Percentiles rank a stretch among this genome's conserved stretches.
phyloP scores from a whole-genome alignment of 768 basidiomycete species.

The Termitomyces sp. region DNA sequence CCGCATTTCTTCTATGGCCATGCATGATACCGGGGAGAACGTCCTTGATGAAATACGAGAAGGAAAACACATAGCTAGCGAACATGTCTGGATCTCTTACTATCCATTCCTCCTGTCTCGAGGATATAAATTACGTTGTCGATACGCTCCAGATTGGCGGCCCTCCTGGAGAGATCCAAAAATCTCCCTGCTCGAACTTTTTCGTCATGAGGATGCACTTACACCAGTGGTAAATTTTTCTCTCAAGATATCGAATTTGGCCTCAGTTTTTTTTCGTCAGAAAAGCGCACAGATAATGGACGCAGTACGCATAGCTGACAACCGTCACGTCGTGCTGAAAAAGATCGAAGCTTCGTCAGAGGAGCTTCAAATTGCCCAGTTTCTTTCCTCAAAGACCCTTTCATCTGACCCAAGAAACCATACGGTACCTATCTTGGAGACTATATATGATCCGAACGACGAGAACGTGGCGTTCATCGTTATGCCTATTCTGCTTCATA shows the following conservation, averaged over 20 bases:
- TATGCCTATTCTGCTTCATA: too few relatives aligned
- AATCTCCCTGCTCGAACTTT: neutral
- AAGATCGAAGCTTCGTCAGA: neutral
- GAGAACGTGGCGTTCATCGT: too few relatives aligned
- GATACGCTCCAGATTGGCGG: constrained; percentile 1
- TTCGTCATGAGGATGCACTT: neutral
- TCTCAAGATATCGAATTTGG: neutral
- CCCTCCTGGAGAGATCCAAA: neutral
- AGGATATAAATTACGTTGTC: neutral
- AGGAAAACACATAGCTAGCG: neutral
- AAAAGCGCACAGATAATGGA: neutral
- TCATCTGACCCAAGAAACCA: too few relatives aligned
- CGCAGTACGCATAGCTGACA: neutral
- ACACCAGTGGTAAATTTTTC: neutral
- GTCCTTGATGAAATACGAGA: neutral
- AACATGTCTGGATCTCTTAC: neutral
- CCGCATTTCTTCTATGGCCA: too few relatives aligned
- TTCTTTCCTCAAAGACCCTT: too few relatives aligned
- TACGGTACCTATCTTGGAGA: too few relatives aligned
- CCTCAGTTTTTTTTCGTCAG: neutral
- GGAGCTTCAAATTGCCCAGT: too few relatives aligned
- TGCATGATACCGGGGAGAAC: neutral
- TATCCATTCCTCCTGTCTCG: neutral
- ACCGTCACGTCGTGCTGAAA: constrained; percentile 4
- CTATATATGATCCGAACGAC: too few relatives aligned